Conservation (phyloP, 73 alveolate species). For the Stentor coeruleus region DNA sequence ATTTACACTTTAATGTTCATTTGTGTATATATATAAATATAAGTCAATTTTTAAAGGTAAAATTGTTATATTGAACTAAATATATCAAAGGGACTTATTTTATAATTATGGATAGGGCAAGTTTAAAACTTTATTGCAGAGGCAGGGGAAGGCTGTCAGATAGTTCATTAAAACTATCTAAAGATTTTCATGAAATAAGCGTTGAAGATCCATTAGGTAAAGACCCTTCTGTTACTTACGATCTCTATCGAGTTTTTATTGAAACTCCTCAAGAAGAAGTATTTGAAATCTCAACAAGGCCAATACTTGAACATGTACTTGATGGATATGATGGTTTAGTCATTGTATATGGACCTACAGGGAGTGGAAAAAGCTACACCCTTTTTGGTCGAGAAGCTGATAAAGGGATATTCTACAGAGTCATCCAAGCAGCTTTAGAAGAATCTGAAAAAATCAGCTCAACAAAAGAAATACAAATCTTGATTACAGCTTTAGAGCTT, state of each 20-base stretch:
- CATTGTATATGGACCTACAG: conserved; percentile 21
- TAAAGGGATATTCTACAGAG: background rate
- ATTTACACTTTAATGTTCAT: no score
- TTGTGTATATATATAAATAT: no score
- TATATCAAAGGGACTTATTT: no score
- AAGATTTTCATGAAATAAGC: background rate
- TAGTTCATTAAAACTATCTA: background rate
- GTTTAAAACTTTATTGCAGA: background rate
- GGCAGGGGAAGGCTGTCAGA: background rate
- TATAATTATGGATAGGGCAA: background rate
- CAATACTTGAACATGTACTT: background rate
- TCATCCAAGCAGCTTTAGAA: background rate
- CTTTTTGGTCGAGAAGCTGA: conserved; percentile 18
- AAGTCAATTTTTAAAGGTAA: no score
- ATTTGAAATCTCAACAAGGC: background rate
- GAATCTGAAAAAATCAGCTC: background rate
- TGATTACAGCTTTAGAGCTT: background rate
- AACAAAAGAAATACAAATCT: background rate
- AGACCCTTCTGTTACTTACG: background rate
- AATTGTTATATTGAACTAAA: no score
- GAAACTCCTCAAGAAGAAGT: background rate
- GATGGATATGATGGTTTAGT: background rate
- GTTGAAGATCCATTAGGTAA: background rate
- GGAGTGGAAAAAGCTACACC: background rate
- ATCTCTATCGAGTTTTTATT: background rate